These are phyloP conservation scores for Suhomyces yuchorum DNA, from an alignment of 1,139 yeast genomes.

Conservation along the genomic window DNA sequence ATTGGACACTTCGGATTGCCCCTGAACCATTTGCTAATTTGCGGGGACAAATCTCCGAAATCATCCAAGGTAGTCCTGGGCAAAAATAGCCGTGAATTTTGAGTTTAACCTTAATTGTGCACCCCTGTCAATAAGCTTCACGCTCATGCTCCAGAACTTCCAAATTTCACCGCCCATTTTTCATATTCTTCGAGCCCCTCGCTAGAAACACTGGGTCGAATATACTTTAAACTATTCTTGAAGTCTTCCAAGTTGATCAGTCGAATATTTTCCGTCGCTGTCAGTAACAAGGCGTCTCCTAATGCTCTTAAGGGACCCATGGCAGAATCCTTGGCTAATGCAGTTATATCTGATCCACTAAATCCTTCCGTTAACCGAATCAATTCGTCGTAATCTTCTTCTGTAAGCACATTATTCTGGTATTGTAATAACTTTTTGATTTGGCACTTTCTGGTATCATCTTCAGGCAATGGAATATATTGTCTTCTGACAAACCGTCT, in stretches of 20 bases:
- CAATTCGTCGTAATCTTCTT: conserved; percentile 61
- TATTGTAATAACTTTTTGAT: conserved; percentile 66
- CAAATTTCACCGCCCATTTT: conserved; percentile 88
- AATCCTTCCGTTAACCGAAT: conserved; percentile 73
- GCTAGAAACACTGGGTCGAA: conserved; percentile 87
- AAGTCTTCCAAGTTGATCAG: conserved; percentile 80
- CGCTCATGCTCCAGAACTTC: conserved; percentile 82
- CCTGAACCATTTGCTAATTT: not conserved
- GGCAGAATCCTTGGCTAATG: conserved; percentile 95
- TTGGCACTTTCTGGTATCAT: conserved; percentile 76
- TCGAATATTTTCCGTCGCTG: conserved; percentile 84
- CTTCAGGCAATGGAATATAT: conserved; percentile 93
- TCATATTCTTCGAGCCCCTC: conserved; percentile 80
- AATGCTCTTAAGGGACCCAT: conserved; percentile 94
- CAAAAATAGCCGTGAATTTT: conserved; percentile 1
- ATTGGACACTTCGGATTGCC: not conserved
- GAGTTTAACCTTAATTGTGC: conserved; percentile 1
- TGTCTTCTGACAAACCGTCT: conserved; percentile 91
- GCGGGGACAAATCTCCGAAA: not conserved
- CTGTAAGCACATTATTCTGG: conserved; percentile 74
- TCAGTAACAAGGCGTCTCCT: conserved; percentile 83
- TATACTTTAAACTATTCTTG: conserved; percentile 71
- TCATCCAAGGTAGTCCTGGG: not conserved
- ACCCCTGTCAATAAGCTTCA: not conserved
- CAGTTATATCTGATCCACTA: conserved; percentile 93